These are phyloP conservation scores for Gaeumannomyces tritici DNA, from an alignment of 2,329 filamentous ascomycete species.

Conservation along the genomic window DNA sequence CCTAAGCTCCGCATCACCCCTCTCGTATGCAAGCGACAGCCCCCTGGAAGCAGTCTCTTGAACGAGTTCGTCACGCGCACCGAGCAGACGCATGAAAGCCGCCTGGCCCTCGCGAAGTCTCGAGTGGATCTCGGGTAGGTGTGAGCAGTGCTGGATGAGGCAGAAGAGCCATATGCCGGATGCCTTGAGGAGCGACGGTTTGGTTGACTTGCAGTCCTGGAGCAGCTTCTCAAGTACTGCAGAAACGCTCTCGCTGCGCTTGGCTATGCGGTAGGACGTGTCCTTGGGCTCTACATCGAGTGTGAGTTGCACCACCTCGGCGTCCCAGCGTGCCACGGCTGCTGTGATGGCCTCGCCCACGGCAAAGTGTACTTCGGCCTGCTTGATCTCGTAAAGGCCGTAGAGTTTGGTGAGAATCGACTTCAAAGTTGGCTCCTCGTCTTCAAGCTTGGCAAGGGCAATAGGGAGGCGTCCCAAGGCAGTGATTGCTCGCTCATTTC, in stretches of 20 bases:
- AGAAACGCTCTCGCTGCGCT: constrained; percentile 32
- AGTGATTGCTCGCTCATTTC: constrained; percentile 73
- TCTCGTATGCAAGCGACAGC: constrained; percentile 86
- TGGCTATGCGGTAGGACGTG: constrained; percentile 20
- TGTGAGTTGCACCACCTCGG: constrained; percentile 64
- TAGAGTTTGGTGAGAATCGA: constrained; percentile 61
- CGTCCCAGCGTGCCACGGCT: constrained; percentile 72
- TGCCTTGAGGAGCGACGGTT: constrained; percentile 82
- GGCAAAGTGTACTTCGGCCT: constrained; percentile 81
- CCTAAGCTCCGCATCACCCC: constrained; percentile 72
- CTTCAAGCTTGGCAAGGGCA: constrained; percentile 29
- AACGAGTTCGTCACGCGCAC: constrained; percentile 84
- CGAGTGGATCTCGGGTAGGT: constrained; percentile 62
- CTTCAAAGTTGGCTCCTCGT: no score
- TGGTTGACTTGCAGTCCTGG: constrained; percentile 68
- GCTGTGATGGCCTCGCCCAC: constrained; percentile 82
- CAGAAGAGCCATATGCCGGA: constrained; percentile 94
- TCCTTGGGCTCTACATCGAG: constrained; percentile 59
- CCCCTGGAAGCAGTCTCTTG: constrained; percentile 92
- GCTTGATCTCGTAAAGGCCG: constrained; percentile 71
- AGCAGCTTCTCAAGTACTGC: constrained; percentile 64
- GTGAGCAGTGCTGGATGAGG: constrained; percentile 81
- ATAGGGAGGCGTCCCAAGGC: constrained; percentile 70
- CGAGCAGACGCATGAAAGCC: constrained; percentile 80
- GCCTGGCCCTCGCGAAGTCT: constrained; percentile 71